phyloP scores from a whole-genome alignment of 176 grass and related monocot genomes.

The Carex littledalei region DNA sequence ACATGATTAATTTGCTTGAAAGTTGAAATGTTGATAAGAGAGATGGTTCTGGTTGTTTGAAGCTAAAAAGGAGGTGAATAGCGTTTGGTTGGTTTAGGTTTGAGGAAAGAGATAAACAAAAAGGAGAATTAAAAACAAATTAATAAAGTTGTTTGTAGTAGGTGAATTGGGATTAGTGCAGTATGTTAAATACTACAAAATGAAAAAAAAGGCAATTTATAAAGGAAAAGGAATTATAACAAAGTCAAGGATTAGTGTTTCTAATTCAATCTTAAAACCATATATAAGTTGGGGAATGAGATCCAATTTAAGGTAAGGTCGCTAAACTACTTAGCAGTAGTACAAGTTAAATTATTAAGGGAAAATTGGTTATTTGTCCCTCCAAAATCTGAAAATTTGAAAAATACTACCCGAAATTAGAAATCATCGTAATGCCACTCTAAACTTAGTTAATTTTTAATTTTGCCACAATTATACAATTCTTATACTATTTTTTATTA shows the following conservation, averaged over 20 bases:
- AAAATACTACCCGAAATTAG: too few relatives aligned
- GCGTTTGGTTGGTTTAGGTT: conserved; percentile 2
- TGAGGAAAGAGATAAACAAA: neutral
- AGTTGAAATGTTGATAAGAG: neutral
- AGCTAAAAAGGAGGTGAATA: neutral
- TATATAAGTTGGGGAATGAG: neutral
- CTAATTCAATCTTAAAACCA: neutral
- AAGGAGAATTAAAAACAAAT: neutral
- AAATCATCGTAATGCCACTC: too few relatives aligned
- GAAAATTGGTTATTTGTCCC: too few relatives aligned
- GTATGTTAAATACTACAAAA: neutral
- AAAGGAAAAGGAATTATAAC: neutral
- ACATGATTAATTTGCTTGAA: neutral
- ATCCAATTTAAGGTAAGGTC: neutral
- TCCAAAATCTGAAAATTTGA: too few relatives aligned
- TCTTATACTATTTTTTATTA: too few relatives aligned
- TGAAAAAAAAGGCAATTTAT: neutral
- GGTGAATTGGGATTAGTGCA: neutral
- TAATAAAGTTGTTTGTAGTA: neutral
- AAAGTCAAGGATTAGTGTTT: neutral
- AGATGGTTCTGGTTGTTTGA: neutral
- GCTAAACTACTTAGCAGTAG: neutral
- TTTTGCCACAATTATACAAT: too few relatives aligned
- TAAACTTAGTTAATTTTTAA: too few relatives aligned
- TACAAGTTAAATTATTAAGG: neutral